Percentiles rank a stretch among this genome's conserved stretches.
Conservation (phyloP, 805 yeast genomes). For the Saturnispora galanensis region DNA sequence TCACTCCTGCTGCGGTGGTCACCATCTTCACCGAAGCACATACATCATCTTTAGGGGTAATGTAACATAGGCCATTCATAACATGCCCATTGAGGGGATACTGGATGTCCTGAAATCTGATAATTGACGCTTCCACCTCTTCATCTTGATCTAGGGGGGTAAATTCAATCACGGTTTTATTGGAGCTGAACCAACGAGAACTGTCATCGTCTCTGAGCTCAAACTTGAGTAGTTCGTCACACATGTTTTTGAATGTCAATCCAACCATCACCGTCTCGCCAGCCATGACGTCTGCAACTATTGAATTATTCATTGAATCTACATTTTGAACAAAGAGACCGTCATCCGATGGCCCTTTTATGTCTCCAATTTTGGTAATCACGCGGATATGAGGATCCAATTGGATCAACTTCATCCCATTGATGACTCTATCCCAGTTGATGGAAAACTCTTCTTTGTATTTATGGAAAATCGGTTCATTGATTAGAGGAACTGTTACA, state of each 20-base stretch:
- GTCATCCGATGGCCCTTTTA: not conserved
- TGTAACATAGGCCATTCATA: not conserved
- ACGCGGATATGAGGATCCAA: conserved; percentile 21
- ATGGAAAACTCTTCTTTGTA: conserved; percentile 26
- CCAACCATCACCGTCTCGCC: conserved; percentile 10
- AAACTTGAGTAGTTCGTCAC: conserved; percentile 30
- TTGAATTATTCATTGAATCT: not conserved
- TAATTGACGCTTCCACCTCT: conserved; percentile 4
- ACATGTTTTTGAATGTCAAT: conserved; percentile 27
- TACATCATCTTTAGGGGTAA: conserved; percentile 2
- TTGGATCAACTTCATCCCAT: conserved; percentile 29
- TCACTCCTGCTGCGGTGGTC: conserved; percentile 12
- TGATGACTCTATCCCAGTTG: conserved; percentile 17
- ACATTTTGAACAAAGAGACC: not conserved
- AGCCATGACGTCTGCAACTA: conserved; percentile 1
- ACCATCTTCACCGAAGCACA: conserved; percentile 6
- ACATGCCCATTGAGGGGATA: not conserved
- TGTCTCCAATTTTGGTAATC: conserved; percentile 1
- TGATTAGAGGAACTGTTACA: conserved; percentile 27
- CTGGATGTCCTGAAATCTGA: conserved; percentile 2
- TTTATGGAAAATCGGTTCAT: conserved; percentile 29
- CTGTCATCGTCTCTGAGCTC: conserved; percentile 27
- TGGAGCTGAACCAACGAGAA: conserved; percentile 13
- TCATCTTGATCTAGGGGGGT: conserved; percentile 1
- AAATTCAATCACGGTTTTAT: conserved; percentile 10